Evolutionary conservation across 2,329 filamentous ascomycete species (phyloP).

Genomic region (Nigrospora osmanthi): DNA sequence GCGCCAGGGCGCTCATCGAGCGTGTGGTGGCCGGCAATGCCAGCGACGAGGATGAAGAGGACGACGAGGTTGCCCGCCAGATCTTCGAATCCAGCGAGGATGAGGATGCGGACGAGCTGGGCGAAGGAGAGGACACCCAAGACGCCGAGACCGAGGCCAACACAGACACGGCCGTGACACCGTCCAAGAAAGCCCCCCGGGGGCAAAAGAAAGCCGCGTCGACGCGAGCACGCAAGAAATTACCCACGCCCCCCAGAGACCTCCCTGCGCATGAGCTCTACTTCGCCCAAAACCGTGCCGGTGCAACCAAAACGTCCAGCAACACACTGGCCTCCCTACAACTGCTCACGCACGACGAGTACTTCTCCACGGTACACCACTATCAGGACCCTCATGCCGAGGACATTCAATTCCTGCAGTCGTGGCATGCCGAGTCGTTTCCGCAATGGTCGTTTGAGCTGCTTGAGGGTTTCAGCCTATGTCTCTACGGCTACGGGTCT

Average conservation of each 20-base stretch:
- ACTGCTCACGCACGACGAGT: conserved; percentile 86
- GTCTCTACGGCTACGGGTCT: conserved; percentile 87
- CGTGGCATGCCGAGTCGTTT: conserved; percentile 74
- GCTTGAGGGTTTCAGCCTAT: conserved; percentile 77
- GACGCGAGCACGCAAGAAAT: conserved; percentile 43
- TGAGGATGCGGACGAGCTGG: conserved; percentile 22
- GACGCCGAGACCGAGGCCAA: conserved; percentile 22
- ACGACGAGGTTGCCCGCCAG: conserved; percentile 58
- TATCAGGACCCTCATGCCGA: conserved; percentile 61
- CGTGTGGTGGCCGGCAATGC: conserved; percentile 55
- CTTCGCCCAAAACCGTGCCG: conserved; percentile 85
- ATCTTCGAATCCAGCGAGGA: conserved; percentile 55
- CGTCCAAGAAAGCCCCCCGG: conserved; percentile 41
- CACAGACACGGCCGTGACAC: conserved; percentile 16
- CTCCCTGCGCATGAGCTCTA: conserved; percentile 85
- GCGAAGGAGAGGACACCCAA: conserved; percentile 7
- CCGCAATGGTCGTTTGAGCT: conserved; percentile 92
- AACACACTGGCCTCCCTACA: conserved; percentile 70
- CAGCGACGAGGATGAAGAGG: conserved; percentile 75
- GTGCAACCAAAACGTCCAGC: conserved; percentile 74
- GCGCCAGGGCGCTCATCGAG: conserved; percentile 29
- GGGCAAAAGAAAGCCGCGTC: conserved; percentile 30
- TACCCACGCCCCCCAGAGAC: conserved; percentile 72
- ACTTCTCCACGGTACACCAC: conserved; percentile 61
- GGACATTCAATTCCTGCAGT: conserved; percentile 64